Conservation (phyloP, 148 eudicot species). For the Silene latifolia region DNA sequence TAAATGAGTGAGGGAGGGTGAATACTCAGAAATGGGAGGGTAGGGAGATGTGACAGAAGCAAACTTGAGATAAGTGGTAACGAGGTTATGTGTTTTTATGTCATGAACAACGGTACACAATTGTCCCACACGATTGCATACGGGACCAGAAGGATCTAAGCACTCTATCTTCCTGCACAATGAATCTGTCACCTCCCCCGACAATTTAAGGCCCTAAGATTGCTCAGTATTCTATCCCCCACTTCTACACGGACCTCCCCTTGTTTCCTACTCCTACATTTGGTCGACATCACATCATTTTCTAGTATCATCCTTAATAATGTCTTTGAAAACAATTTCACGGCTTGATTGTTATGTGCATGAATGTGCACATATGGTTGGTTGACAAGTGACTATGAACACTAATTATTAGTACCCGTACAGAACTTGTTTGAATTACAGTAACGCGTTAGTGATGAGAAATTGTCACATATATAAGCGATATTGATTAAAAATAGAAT, state of each 20-base stretch:
- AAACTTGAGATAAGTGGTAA: background rate
- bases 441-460: too few species aligned
- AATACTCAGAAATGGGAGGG: background rate
- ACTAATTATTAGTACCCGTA: too few species aligned
- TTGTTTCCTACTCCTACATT: background rate
- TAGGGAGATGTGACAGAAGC: background rate
- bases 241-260: slow-evolving; percentile 4
- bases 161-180: background rate
- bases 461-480: too few species aligned
- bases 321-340: background rate
- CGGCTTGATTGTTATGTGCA: background rate
- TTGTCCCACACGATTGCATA: slow-evolving; percentile 1
- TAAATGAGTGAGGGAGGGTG: too few species aligned
- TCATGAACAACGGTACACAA: background rate
- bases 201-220: background rate
- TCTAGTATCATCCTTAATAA: background rate
- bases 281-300: background rate
- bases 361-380: too few species aligned
- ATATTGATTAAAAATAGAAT: too few species aligned
- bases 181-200: background rate
- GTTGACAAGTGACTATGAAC: too few species aligned
- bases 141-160: background rate
- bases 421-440: too few species aligned
- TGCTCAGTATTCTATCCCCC: background rate
- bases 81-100: background rate